phyloP scores from a whole-genome alignment of 305 asterid genomes.

The Fraxinus albicans region DNA sequence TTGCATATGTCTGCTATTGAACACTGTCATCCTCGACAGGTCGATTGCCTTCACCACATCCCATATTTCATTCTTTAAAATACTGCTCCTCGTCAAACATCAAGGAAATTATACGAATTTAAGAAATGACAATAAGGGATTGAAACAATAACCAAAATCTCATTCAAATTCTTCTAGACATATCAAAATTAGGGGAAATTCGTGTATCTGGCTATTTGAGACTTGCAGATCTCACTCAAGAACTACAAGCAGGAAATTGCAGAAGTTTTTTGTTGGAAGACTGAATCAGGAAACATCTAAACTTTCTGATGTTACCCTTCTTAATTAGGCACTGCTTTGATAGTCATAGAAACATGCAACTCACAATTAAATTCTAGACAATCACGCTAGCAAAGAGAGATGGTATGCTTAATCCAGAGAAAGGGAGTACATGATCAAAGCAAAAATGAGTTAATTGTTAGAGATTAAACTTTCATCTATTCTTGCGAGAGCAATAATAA shows the following conservation, averaged over 20 bases:
- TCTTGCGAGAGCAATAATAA: no score
- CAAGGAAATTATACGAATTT: background rate
- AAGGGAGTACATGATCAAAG: no score
- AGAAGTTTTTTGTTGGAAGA: background rate
- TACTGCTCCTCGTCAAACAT: background rate
- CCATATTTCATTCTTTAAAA: background rate
- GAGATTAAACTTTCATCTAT: no score
- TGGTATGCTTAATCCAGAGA: no score
- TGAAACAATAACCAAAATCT: background rate
- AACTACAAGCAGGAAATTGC: background rate
- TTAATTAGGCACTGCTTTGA: no score
- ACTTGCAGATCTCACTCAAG: background rate
- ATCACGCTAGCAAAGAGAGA: no score
- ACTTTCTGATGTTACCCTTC: no score
- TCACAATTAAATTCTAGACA: no score
- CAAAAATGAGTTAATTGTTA: no score
- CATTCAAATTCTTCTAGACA: background rate
- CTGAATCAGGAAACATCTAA: background rate
- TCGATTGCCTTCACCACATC: background rate
- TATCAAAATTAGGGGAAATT: background rate
- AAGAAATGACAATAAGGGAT: background rate
- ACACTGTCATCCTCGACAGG: background rate
- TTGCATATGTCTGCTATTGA: background rate
- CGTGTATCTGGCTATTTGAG: background rate
- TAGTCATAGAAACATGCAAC: no score